Evolutionary conservation across 2,329 filamentous ascomycete species (phyloP).

Genomic region (Parastagonospora avenae): DNA sequence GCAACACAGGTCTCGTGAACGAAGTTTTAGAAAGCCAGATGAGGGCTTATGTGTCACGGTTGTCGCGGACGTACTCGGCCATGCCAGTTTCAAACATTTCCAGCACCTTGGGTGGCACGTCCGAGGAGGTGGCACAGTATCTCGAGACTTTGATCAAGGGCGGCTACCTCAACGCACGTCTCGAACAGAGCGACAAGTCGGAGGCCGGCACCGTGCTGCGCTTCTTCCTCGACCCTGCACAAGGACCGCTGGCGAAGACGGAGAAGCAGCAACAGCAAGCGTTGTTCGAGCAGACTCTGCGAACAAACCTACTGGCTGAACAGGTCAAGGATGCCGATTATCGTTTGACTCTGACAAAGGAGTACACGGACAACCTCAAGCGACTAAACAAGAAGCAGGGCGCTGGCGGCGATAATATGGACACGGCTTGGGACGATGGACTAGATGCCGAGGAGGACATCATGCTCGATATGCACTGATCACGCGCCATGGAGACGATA

Average conservation of each 20-base stretch:
- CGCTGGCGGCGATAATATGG: slow-evolving; percentile 42
- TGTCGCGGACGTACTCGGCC: slow-evolving; percentile 74
- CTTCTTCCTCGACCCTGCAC: slow-evolving; percentile 52
- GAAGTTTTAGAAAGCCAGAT: slow-evolving; percentile 74
- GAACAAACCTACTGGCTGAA: slow-evolving; percentile 57
- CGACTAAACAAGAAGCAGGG: slow-evolving; percentile 52
- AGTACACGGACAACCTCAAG: slow-evolving; percentile 61
- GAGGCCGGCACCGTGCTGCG: slow-evolving; percentile 56
- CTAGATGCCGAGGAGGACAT: slow-evolving; percentile 46
- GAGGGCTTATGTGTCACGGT: slow-evolving; percentile 73
- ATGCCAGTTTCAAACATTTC: slow-evolving; percentile 62
- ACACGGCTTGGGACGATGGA: slow-evolving; percentile 42
- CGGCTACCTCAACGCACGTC: slow-evolving; percentile 56
- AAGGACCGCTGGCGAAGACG: slow-evolving; percentile 45
- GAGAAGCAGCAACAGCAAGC: slow-evolving; percentile 50
- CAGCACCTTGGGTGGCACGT: slow-evolving; percentile 55
- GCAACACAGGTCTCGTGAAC: slow-evolving; percentile 72
- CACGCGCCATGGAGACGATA: not conserved
- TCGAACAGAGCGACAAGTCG: slow-evolving; percentile 51
- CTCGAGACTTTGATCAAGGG: slow-evolving; percentile 59
- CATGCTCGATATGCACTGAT: slow-evolving; percentile 44
- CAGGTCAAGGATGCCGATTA: slow-evolving; percentile 61
- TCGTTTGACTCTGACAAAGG: slow-evolving; percentile 62
- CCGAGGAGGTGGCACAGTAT: slow-evolving; percentile 59
- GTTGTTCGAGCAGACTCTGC: slow-evolving; percentile 56